A percentile compares a stretch with the other conserved stretches of the same genome.
phyloP scores from a whole-genome alignment of 2,329 filamentous ascomycete species.

The Chrysosporium keratinophilum region DNA sequence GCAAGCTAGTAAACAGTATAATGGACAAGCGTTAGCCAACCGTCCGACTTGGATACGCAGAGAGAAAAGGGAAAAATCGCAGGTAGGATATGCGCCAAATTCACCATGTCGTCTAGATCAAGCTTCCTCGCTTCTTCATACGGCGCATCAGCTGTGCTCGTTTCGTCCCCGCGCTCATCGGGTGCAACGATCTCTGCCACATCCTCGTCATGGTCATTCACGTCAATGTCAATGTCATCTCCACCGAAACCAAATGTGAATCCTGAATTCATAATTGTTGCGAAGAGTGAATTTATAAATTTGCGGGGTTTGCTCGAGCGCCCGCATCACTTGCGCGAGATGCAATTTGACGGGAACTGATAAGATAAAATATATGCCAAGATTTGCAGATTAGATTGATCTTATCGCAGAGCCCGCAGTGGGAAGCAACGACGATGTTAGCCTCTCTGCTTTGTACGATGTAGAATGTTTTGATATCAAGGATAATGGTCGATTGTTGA shows the following conservation, averaged over 20 bases:
- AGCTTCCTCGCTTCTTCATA: constrained; percentile 28
- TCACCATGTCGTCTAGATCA: constrained; percentile 41
- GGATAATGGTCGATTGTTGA: too few relatives aligned
- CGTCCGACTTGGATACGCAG: not conserved
- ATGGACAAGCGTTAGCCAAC: not conserved
- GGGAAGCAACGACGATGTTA: too few relatives aligned
- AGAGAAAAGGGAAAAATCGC: not conserved
- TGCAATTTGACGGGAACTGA: not conserved
- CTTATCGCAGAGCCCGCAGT: not conserved
- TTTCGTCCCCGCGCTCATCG: too few relatives aligned
- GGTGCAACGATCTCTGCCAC: not conserved
- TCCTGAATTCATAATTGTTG: constrained; percentile 12
- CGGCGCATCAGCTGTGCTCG: constrained; percentile 13
- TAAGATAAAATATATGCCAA: not conserved
- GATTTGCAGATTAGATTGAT: not conserved
- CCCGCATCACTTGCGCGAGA: too few relatives aligned
- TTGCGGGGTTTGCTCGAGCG: not conserved
- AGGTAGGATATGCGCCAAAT: constrained; percentile 19
- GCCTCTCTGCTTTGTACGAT: too few relatives aligned
- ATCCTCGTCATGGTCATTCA: not conserved
- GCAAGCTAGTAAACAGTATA: constrained; percentile 36
- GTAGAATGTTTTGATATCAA: too few relatives aligned
- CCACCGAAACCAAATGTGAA: constrained; percentile 14
- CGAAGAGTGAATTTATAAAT: not conserved
- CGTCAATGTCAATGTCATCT: constrained; percentile 13